Conservation (phyloP, 257 asterid species). For the Penstemon newberryi region DNA sequence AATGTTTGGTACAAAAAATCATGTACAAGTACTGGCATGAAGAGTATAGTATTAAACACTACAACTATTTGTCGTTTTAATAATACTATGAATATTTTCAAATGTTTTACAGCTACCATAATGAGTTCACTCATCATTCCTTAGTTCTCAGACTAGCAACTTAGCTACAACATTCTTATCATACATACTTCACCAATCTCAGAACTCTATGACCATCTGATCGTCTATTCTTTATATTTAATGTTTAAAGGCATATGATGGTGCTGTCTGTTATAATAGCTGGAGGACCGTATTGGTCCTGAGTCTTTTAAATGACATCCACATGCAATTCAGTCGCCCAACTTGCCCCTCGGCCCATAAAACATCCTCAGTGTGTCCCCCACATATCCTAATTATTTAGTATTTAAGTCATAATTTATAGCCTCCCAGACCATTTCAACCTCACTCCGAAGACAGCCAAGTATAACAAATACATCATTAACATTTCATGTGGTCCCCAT, state of each 20-base stretch:
- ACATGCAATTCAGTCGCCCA: constrained; percentile 38
- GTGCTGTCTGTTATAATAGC: constrained; percentile 30
- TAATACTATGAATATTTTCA: no score
- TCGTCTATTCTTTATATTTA: background rate
- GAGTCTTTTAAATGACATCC: constrained; percentile 26
- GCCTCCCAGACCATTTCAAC: constrained; percentile 18
- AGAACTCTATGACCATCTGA: constrained; percentile 6
- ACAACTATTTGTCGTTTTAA: no score
- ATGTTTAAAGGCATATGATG: constrained; percentile 20
- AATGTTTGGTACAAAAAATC: no score
- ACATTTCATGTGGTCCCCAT: constrained; percentile 19
- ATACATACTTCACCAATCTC: background rate
- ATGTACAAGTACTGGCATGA: no score
- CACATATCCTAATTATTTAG: background rate
- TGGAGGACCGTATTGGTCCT: constrained; percentile 23
- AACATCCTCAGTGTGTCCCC: constrained; percentile 15
- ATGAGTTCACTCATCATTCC: background rate
- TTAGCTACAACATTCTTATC: background rate
- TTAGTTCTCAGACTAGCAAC: constrained; percentile 6
- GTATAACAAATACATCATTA: constrained; percentile 5
- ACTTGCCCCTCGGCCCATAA: constrained; percentile 39
- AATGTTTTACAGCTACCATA: background rate
- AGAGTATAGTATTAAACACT: no score
- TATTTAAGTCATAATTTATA: constrained; percentile 6
- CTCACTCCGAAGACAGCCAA: constrained; percentile 14